These are phyloP conservation scores for Blastobotrys capitulatus DNA, from an alignment of 1,139 yeast genomes.

Conservation along the genomic window DNA sequence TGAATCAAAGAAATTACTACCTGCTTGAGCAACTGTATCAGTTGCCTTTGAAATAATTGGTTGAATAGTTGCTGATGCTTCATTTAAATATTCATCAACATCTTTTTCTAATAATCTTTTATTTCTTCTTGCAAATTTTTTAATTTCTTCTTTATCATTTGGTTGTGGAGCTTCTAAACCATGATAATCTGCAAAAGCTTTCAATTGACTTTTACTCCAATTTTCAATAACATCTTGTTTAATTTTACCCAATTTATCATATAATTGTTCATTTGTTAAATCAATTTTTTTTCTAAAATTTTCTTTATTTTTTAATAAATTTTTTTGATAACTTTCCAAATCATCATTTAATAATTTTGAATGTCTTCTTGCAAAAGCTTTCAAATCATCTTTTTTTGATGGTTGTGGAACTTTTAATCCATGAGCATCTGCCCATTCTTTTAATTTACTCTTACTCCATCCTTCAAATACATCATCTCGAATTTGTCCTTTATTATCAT, in stretches of 20 bases:
- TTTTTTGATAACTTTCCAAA: constrained; percentile 16
- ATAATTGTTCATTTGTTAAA: constrained; percentile 39
- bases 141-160: constrained; percentile 35
- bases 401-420: constrained; percentile 36
- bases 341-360: constrained; percentile 24
- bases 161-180: constrained; percentile 36
- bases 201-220: constrained; percentile 44
- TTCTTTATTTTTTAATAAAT: constrained; percentile 34
- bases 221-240: constrained; percentile 43
- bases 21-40: constrained; percentile 18
- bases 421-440: constrained; percentile 45
- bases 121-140: constrained; percentile 38
- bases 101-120: constrained; percentile 24
- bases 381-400: constrained; percentile 35
- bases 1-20: constrained; percentile 20
- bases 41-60: constrained; percentile 23
- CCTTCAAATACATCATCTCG: constrained; percentile 43
- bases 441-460: constrained; percentile 44
- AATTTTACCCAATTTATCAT: constrained; percentile 41
- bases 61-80: constrained; percentile 22
- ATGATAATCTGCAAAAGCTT: constrained; percentile 45
- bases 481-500: constrained; percentile 41
- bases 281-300: constrained; percentile 40
- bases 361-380: constrained; percentile 38
- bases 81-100: constrained; percentile 17